phyloP scores from a whole-genome alignment of 2,329 filamentous ascomycete species.

The Aspergillus terreus region DNA sequence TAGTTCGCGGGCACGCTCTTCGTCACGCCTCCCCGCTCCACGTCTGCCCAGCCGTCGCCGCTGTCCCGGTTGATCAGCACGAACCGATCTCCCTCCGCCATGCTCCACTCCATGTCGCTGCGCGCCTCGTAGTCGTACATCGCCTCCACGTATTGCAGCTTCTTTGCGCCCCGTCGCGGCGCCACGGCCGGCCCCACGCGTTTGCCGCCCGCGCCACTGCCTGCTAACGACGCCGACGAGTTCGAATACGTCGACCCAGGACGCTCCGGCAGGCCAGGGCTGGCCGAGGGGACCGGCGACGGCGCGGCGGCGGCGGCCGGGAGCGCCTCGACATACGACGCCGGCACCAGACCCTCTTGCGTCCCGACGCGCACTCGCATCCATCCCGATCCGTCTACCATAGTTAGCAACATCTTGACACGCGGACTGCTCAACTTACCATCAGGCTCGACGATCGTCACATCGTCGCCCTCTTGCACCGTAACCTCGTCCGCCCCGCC shows the following conservation, averaged over 20 bases:
- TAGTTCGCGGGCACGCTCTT: constrained; percentile 94
- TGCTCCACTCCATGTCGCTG: constrained; percentile 81
- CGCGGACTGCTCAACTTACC: constrained; percentile 57
- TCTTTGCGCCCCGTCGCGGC: constrained; percentile 85
- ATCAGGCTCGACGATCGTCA: constrained; percentile 78
- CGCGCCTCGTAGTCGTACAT: constrained; percentile 87
- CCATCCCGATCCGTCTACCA: constrained; percentile 84
- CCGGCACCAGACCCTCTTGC: constrained; percentile 80
- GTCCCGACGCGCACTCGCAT: constrained; percentile 70
- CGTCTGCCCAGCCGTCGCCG: constrained; percentile 95
- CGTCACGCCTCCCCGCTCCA: constrained; percentile 81
- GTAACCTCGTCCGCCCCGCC: constrained; percentile 76
- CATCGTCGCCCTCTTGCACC: constrained; percentile 72
- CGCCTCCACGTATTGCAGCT: constrained; percentile 87
- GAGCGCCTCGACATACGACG: constrained; percentile 69
- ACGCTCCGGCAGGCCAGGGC: constrained; percentile 45
- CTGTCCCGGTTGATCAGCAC: constrained; percentile 83
- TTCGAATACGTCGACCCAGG: constrained; percentile 75
- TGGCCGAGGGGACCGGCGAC: constrained; percentile 36
- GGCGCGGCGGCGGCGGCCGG: constrained; percentile 47
- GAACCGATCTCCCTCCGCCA: constrained; percentile 86
- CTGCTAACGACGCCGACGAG: constrained; percentile 65
- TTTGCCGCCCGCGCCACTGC: constrained; percentile 52
- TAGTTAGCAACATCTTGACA: constrained; percentile 6
- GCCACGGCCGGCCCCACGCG: constrained; percentile 92